Evolutionary conservation across 371 early-diverging fungal species (phyloP).

Genomic region (Phascolomyces articulosus): DNA sequence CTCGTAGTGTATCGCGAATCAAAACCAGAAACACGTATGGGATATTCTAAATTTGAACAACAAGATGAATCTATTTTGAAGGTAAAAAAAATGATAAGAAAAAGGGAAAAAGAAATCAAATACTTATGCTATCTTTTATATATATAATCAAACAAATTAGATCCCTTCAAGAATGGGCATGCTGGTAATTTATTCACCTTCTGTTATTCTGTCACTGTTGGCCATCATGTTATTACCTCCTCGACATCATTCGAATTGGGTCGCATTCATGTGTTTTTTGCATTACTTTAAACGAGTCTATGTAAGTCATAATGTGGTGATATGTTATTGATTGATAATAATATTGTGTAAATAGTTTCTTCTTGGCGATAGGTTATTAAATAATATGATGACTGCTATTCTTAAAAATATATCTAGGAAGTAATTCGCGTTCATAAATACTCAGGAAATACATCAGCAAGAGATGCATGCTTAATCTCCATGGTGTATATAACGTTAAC

Average conservation of each 20-base stretch:
- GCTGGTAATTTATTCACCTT: conserved; percentile 39
- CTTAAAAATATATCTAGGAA: conserved; percentile 25
- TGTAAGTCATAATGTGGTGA: conserved; percentile 16
- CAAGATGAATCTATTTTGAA: not conserved
- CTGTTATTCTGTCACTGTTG: conserved; percentile 14
- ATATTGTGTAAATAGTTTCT: too few species aligned
- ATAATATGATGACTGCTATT: not conserved
- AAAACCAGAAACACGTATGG: conserved; percentile 28
- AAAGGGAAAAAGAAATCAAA: too few species aligned
- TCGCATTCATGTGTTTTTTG: conserved; percentile 13
- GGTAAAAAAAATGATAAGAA: not conserved
- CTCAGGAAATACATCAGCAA: conserved; percentile 26
- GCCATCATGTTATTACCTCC: not conserved
- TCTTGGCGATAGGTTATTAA: not conserved
- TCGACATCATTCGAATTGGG: conserved; percentile 1
- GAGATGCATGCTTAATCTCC: conserved; percentile 27
- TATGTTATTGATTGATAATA: too few species aligned
- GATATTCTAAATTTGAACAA: conserved; percentile 40
- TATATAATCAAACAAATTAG: conserved; percentile 12
- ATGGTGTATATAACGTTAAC: conserved; percentile 22
- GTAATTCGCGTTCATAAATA: conserved; percentile 36
- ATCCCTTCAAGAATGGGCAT: conserved; percentile 36
- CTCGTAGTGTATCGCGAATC: conserved; percentile 21
- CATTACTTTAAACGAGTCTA: conserved; percentile 40
- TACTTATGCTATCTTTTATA: not conserved